phyloP scores from a whole-genome alignment of 805 yeast species.

The Saccharomycopsis sp. region DNA sequence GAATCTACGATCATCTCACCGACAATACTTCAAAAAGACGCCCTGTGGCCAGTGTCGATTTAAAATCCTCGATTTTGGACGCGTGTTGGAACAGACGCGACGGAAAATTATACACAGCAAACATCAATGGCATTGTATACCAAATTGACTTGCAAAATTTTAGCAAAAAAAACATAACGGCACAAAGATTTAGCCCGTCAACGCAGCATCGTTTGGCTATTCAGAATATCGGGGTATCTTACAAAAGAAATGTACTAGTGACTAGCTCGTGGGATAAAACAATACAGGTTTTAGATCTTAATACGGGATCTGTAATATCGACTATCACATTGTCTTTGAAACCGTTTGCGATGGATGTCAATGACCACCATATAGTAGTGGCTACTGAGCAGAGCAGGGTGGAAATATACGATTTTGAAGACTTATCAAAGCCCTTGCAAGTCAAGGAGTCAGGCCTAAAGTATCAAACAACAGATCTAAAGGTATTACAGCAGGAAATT shows the following conservation, averaged over 20 bases:
- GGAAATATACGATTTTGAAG: constrained; percentile 11
- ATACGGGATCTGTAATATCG: neutral
- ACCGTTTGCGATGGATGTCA: constrained; percentile 13
- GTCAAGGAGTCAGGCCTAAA: constrained; percentile 16
- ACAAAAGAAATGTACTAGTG: constrained; percentile 1
- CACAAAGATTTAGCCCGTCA: neutral
- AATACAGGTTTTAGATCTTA: constrained; percentile 9
- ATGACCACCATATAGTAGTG: constrained; percentile 9
- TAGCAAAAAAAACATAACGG: neutral
- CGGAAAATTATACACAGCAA: constrained; percentile 13
- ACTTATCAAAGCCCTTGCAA: constrained; percentile 4
- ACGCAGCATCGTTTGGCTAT: constrained; percentile 7
- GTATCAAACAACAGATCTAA: constrained; percentile 15
- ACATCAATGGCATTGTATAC: constrained; percentile 17
- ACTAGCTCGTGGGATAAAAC: constrained; percentile 18
- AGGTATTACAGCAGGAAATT: neutral
- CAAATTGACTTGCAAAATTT: constrained; percentile 1
- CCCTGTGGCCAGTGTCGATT: neutral
- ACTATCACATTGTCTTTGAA: constrained; percentile 2
- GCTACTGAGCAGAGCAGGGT: constrained; percentile 6
- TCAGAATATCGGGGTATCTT: constrained; percentile 4
- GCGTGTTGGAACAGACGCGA: constrained; percentile 13
- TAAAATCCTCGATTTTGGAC: constrained; percentile 15
- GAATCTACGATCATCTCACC: constrained; percentile 3
- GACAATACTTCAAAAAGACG: neutral